Percentiles rank a stretch among this genome's conserved stretches.
Evolutionary conservation across 1,139 yeast genomes (phyloP).

Genomic region (Geotrichum reessii): DNA sequence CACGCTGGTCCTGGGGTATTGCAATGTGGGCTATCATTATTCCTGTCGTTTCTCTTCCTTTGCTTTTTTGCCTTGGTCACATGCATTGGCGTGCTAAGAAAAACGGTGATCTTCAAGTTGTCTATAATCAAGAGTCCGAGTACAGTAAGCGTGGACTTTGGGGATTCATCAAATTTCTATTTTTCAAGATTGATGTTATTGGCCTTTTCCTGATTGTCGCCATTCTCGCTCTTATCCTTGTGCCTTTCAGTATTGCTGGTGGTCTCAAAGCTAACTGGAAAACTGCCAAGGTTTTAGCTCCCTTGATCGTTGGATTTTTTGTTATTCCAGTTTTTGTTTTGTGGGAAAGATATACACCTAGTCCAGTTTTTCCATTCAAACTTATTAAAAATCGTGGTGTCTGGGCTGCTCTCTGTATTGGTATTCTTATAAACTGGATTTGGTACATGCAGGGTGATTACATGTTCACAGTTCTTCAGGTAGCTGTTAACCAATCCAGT

Average conservation of each 20-base stretch:
- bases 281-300: constrained; percentile 54
- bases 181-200: constrained; percentile 50
- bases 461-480: constrained; percentile 57
- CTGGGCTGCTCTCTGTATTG: constrained; percentile 55
- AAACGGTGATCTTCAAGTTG: constrained; percentile 43
- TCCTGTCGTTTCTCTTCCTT: constrained; percentile 59
- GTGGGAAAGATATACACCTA: constrained; percentile 52
- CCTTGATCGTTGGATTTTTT: constrained; percentile 57
- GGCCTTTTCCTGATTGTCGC: constrained; percentile 50
- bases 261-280: constrained; percentile 50
- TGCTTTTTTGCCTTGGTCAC: constrained; percentile 49
- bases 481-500: constrained; percentile 53
- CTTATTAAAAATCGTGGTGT: constrained; percentile 62
- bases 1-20: constrained; percentile 65
- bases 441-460: constrained; percentile 68
- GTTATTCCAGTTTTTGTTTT: constrained; percentile 48
- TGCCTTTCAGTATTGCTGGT: constrained; percentile 55
- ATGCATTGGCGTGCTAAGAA: constrained; percentile 52
- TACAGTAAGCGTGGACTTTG: constrained; percentile 29
- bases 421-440: constrained; percentile 50
- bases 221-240: constrained; percentile 48
- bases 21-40: constrained; percentile 78
- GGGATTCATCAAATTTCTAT: constrained; percentile 31
- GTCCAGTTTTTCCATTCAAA: constrained; percentile 55
- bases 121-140: constrained; percentile 31